Evolutionary conservation across 805 yeast species (phyloP).

Genomic region (Kodamaea fukazawae): DNA sequence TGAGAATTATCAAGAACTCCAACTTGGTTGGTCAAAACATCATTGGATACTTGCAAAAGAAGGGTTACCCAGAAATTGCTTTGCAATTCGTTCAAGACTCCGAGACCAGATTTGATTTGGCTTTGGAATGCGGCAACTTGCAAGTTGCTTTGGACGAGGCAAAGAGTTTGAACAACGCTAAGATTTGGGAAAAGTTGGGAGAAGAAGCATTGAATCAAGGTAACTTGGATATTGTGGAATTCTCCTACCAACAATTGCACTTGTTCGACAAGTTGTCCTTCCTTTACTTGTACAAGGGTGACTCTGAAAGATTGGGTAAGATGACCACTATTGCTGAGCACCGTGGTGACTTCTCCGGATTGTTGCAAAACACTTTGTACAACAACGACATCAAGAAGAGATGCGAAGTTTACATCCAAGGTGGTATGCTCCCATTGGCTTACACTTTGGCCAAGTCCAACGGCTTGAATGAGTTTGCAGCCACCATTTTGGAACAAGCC

Average conservation of each 20-base stretch:
- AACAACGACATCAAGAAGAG: slow-evolving; percentile 73
- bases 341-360: slow-evolving; percentile 75
- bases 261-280: slow-evolving; percentile 87
- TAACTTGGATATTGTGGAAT: slow-evolving; percentile 78
- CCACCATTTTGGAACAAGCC: slow-evolving; percentile 64
- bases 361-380: slow-evolving; percentile 80
- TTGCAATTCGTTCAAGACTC: slow-evolving; percentile 95
- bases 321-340: slow-evolving; percentile 90
- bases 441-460: slow-evolving; percentile 88
- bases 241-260: slow-evolving; percentile 83
- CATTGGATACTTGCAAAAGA: slow-evolving; percentile 88
- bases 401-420: slow-evolving; percentile 66
- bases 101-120: slow-evolving; percentile 92
- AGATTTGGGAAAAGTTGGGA: slow-evolving; percentile 79
- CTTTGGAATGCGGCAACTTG: slow-evolving; percentile 89
- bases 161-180: slow-evolving; percentile 60
- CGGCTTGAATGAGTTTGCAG: slow-evolving; percentile 76
- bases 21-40: slow-evolving; percentile 96
- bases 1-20: slow-evolving; percentile 82
- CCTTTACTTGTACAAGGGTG: slow-evolving; percentile 83
- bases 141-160: slow-evolving; percentile 89
- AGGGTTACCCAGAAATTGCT: slow-evolving; percentile 97
- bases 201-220: slow-evolving; percentile 89
- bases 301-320: slow-evolving; percentile 65
- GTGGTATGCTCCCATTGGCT: slow-evolving; percentile 85